Evolutionary conservation across 2,329 filamentous ascomycete species (phyloP).

Genomic region (Fusarium praegraminearum): DNA sequence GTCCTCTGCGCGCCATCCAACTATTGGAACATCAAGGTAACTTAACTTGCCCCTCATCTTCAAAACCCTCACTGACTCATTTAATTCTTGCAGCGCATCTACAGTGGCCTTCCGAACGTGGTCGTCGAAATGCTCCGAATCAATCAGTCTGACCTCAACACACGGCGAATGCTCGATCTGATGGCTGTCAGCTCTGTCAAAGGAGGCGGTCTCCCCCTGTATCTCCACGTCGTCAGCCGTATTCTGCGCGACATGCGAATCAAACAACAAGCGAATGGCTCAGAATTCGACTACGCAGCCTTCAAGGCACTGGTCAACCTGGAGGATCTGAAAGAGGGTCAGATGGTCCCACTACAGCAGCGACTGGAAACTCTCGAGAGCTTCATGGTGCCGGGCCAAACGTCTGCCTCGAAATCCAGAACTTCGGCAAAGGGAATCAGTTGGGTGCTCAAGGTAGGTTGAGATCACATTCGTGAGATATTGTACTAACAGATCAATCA

Average conservation of each 20-base stretch:
- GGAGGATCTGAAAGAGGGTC: background rate
- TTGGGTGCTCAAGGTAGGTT: background rate
- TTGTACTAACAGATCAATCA: background rate
- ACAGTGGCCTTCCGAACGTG: background rate
- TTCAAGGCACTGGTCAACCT: background rate
- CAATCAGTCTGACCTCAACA: background rate
- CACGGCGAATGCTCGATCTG: background rate
- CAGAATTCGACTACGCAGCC: background rate
- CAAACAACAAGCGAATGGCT: background rate
- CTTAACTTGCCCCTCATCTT: no score
- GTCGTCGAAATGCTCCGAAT: background rate
- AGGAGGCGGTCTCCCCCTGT: background rate
- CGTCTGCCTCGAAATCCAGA: background rate
- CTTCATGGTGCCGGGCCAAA: background rate
- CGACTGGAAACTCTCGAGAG: background rate
- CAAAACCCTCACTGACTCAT: accelerated
- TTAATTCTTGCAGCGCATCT: background rate
- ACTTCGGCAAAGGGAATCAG: background rate
- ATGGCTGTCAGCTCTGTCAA: background rate
- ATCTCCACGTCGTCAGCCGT: background rate
- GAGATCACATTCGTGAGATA: accelerated
- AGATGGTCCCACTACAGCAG: background rate
- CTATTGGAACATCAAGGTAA: background rate
- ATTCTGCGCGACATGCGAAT: conserved; percentile 1
- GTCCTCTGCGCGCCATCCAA: background rate